Conservation (phyloP, 1,284 basidiomycete species). For the Apiotrichum akiyoshidainum region DNA sequence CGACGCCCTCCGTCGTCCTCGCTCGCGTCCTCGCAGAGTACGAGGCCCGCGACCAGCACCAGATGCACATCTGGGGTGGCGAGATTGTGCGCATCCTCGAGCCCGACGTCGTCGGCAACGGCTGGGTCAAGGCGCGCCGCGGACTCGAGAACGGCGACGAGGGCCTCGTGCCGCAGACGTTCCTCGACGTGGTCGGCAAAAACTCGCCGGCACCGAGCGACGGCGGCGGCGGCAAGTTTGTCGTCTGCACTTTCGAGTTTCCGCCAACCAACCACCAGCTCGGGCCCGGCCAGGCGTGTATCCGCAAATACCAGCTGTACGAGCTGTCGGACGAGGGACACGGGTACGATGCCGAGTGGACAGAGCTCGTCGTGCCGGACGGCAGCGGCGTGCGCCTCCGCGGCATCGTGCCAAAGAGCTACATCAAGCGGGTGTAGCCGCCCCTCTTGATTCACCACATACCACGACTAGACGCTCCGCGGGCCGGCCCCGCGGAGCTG, state of each 20-base stretch:
- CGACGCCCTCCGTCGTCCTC: slow-evolving; percentile 1
- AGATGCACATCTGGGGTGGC: slow-evolving; percentile 10
- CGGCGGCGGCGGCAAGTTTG: slow-evolving; percentile 19
- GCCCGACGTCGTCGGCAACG: slow-evolving; percentile 21
- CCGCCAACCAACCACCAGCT: slow-evolving; percentile 14
- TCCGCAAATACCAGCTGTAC: slow-evolving; percentile 18
- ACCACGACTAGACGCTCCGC: too few species aligned
- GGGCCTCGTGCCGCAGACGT: slow-evolving; percentile 18
- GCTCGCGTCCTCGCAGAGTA: slow-evolving; percentile 16
- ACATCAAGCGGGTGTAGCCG: slow-evolving; percentile 1
- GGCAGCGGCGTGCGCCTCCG: slow-evolving; percentile 2
- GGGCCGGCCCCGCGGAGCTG: too few species aligned
- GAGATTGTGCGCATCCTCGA: slow-evolving; percentile 23
- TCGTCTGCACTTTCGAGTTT: slow-evolving; percentile 20
- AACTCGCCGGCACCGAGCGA: slow-evolving; percentile 3
- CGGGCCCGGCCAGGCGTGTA: slow-evolving; percentile 12
- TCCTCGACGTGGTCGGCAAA: slow-evolving; percentile 12
- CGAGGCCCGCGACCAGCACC: slow-evolving; percentile 6
- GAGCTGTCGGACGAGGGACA: slow-evolving; percentile 24
- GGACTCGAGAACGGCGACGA: slow-evolving; percentile 13
- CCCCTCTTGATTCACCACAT: too few species aligned
- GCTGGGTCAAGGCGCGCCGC: slow-evolving; percentile 20
- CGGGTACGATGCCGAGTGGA: slow-evolving; percentile 22
- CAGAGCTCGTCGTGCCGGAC: slow-evolving; percentile 21
- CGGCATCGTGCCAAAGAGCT: slow-evolving; percentile 24